A percentile compares a stretch with the other conserved stretches of the same genome.
Conservation (phyloP, 164 flowering plant genomes). For the Hamamelis virginiana region DNA sequence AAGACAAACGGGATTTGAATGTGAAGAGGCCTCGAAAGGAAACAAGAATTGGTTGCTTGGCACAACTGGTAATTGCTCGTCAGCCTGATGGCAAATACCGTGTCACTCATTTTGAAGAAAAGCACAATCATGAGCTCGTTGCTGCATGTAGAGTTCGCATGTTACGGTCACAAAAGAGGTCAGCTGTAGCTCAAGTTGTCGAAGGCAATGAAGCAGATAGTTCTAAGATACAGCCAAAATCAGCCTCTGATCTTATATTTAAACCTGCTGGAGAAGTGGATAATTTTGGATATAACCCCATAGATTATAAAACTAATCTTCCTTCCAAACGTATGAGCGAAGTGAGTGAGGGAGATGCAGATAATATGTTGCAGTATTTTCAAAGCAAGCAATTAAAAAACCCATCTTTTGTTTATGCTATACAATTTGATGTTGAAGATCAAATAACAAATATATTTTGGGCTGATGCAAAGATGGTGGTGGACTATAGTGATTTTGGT, state of each 20-base stretch:
- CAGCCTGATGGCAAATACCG: conserved; percentile 28
- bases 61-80: conserved; percentile 27
- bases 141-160: conserved; percentile 23
- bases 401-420: conserved; percentile 25
- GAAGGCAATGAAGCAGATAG: conserved; percentile 14
- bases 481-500: conserved; percentile 27
- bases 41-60: conserved; percentile 31
- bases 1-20: conserved; percentile 21
- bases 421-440: conserved; percentile 30
- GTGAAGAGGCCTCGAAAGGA: conserved; percentile 28
- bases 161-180: conserved; percentile 27
- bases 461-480: conserved; percentile 33
- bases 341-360: conserved; percentile 14
- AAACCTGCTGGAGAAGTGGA: conserved; percentile 12
- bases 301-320: conserved; percentile 17
- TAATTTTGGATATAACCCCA: conserved; percentile 11
- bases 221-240: not conserved
- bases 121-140: conserved; percentile 32
- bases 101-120: conserved; percentile 31
- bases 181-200: conserved; percentile 15
- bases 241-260: not conserved
- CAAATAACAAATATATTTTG: conserved; percentile 31
- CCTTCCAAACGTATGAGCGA: conserved; percentile 9
- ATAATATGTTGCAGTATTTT: conserved; percentile 23
- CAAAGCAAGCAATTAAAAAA: conserved; percentile 25